A percentile compares a stretch with the other conserved stretches of the same genome.
phyloP scores from a whole-genome alignment of 2,329 filamentous ascomycete species.

The Clonostachys rosea region DNA sequence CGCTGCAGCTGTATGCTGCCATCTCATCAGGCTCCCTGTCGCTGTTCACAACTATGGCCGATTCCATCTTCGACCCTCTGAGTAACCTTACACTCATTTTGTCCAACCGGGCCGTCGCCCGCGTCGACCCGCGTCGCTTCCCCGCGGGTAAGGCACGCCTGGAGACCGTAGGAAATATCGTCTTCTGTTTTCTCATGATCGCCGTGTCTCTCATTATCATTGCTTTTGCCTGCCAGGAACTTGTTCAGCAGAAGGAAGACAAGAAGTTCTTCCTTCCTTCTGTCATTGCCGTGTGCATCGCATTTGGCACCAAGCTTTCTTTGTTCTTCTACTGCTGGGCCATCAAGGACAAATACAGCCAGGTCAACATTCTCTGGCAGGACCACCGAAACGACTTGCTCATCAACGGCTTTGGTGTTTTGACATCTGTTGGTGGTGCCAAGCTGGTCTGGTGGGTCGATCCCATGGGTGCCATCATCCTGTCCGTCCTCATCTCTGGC shows the following conservation, averaged over 20 bases:
- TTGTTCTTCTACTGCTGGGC: slow-evolving; percentile 93
- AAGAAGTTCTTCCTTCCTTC: slow-evolving; percentile 76
- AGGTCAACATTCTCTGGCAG: slow-evolving; percentile 90
- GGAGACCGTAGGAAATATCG: slow-evolving; percentile 92
- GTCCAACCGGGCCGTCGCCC: slow-evolving; percentile 81
- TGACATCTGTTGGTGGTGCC: slow-evolving; percentile 86
- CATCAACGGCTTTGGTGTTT: slow-evolving; percentile 89
- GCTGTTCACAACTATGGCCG: slow-evolving; percentile 95
- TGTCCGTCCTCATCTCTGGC: slow-evolving; percentile 71
- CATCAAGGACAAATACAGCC: slow-evolving; percentile 83
- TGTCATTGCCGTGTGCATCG: slow-evolving; percentile 77
- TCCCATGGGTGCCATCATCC: slow-evolving; percentile 80
- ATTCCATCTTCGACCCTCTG: slow-evolving; percentile 88
- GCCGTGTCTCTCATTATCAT: slow-evolving; percentile 89
- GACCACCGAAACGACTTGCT: slow-evolving; percentile 97
- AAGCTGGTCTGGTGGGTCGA: slow-evolving; percentile 95
- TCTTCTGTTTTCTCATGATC: slow-evolving; percentile 95
- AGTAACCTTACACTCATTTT: slow-evolving; percentile 86
- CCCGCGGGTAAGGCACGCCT: slow-evolving; percentile 91
- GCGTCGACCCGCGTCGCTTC: slow-evolving; percentile 80
- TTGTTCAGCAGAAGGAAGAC: slow-evolving; percentile 49
- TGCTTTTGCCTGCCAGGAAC: slow-evolving; percentile 74
- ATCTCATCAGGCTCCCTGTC: slow-evolving; percentile 85
- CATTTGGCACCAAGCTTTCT: slow-evolving; percentile 77
- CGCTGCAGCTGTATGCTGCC: slow-evolving; percentile 85